These are phyloP conservation scores for Hypomontagnella monticulosa DNA, from an alignment of 495 filamentous ascomycete genomes.

Conservation along the genomic window DNA sequence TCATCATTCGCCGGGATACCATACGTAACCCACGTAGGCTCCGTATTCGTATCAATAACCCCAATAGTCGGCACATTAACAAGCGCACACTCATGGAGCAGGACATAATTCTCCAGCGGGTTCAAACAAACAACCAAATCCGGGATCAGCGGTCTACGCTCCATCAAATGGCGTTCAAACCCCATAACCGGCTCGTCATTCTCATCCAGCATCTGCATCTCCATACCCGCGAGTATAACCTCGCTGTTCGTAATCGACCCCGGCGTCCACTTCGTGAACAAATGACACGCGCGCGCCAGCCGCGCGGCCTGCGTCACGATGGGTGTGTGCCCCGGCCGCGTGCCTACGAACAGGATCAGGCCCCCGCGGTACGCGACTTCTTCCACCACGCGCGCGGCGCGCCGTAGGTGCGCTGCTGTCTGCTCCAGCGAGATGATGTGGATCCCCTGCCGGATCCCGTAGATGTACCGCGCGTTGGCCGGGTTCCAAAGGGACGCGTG, in stretches of 20 bases:
- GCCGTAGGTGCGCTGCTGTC: conserved; percentile 86
- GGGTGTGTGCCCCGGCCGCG: conserved; percentile 77
- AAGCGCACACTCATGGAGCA: conserved; percentile 89
- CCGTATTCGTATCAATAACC: conserved; percentile 90
- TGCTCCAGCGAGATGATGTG: conserved; percentile 93
- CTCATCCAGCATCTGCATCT: conserved; percentile 74
- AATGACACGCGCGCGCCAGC: conserved; percentile 80
- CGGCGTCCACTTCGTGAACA: conserved; percentile 94
- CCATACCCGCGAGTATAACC: conserved; percentile 76
- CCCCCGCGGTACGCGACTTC: conserved; percentile 86
- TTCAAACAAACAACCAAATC: conserved; percentile 95
- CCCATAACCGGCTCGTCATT: conserved; percentile 71
- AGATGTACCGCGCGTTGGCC: conserved; percentile 92
- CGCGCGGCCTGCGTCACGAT: conserved; percentile 82
- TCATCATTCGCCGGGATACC: conserved; percentile 98
- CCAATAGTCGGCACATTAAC: conserved; percentile 94
- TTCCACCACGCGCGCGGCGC: conserved; percentile 87
- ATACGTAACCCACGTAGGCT: conserved; percentile 95
- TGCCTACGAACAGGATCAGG: conserved; percentile 90
- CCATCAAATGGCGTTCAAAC: conserved; percentile 70
- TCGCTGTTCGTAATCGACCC: conserved; percentile 93
- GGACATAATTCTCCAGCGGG: conserved; percentile 86
- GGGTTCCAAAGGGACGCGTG: conserved; percentile 95
- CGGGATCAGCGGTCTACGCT: conserved; percentile 74
- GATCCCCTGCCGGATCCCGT: conserved; percentile 86